phyloP scores from a whole-genome alignment of 768 basidiomycete genomes.

The Pluteus cervinus region DNA sequence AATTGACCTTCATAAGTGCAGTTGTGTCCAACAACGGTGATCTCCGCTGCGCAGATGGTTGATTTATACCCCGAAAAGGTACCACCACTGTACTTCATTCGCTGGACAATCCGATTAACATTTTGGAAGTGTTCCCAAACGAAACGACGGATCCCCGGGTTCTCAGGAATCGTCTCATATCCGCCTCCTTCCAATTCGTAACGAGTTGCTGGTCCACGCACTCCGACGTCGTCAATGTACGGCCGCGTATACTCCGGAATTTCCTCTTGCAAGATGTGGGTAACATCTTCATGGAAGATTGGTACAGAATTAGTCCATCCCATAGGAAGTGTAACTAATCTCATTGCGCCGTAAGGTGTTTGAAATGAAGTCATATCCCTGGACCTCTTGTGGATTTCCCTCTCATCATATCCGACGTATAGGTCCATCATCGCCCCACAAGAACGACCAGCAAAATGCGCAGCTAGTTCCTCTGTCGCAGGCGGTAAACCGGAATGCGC shows the following conservation, averaged over 20 bases:
- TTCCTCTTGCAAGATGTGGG: constrained; percentile 28
- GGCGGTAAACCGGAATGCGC: constrained; percentile 29
- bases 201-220: constrained; percentile 24
- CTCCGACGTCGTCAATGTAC: constrained; percentile 33
- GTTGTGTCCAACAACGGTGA: constrained; percentile 28
- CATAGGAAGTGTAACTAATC: constrained; percentile 11
- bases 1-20: constrained; percentile 28
- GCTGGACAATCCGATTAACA: constrained; percentile 29
- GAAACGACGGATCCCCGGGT: constrained; percentile 28
- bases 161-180: constrained; percentile 29
- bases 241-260: constrained; percentile 29
- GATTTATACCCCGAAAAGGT: constrained; percentile 33
- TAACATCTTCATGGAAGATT: constrained; percentile 15
- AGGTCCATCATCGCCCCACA: constrained; percentile 27
- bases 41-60: constrained; percentile 17
- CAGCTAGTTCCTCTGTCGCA: constrained; percentile 22
- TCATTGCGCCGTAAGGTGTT: constrained; percentile 9
- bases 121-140: constrained; percentile 32
- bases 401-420: constrained; percentile 30
- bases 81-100: constrained; percentile 26
- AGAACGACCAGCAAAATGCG: constrained; percentile 24
- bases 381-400: constrained; percentile 8
- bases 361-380: constrained; percentile 12
- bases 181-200: constrained; percentile 21
- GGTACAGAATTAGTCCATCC: constrained; percentile 14